Conservation (phyloP, 805 yeast species). For the Lipomyces sp. region DNA sequence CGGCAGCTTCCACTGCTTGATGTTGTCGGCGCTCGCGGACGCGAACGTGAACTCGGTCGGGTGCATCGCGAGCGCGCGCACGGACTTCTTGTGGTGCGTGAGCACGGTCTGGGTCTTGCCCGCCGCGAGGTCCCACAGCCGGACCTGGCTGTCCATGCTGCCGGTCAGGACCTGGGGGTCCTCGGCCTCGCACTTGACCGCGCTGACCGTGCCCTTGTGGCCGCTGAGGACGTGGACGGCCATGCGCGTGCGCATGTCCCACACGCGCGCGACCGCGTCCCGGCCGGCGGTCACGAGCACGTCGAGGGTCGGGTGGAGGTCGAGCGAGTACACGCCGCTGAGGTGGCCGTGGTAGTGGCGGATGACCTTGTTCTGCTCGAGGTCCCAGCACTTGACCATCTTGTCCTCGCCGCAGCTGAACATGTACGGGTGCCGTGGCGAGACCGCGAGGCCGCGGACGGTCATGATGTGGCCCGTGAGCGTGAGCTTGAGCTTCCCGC, state of each 20-base stretch:
- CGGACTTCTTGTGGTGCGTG: constrained; percentile 81
- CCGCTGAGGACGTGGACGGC: constrained; percentile 78
- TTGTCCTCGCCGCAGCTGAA: constrained; percentile 94
- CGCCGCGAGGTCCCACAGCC: constrained; percentile 87
- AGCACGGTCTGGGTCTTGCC: constrained; percentile 68
- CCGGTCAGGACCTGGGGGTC: constrained; percentile 86
- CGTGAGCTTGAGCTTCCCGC: constrained; percentile 65
- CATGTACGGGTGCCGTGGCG: constrained; percentile 77
- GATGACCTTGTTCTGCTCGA: constrained; percentile 76
- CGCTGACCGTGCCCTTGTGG: constrained; percentile 70
- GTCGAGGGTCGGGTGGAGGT: constrained; percentile 83
- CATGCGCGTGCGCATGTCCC: constrained; percentile 85
- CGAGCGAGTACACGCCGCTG: constrained; percentile 81
- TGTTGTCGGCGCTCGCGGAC: constrained; percentile 75
- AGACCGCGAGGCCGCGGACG: constrained; percentile 70
- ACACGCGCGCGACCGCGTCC: constrained; percentile 78
- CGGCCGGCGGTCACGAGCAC: constrained; percentile 83
- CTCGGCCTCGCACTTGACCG: constrained; percentile 60
- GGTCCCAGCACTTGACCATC: constrained; percentile 91
- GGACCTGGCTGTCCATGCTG: constrained; percentile 78
- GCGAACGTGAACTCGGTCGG: constrained; percentile 71
- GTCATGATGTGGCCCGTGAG: constrained; percentile 90
- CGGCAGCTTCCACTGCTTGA: constrained; percentile 81
- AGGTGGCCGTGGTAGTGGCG: constrained; percentile 93
- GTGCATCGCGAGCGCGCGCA: constrained; percentile 68